These are phyloP conservation scores for Trichoderma afroharzianum DNA, from an alignment of 2,329 filamentous ascomycete species.

Conservation along the genomic window DNA sequence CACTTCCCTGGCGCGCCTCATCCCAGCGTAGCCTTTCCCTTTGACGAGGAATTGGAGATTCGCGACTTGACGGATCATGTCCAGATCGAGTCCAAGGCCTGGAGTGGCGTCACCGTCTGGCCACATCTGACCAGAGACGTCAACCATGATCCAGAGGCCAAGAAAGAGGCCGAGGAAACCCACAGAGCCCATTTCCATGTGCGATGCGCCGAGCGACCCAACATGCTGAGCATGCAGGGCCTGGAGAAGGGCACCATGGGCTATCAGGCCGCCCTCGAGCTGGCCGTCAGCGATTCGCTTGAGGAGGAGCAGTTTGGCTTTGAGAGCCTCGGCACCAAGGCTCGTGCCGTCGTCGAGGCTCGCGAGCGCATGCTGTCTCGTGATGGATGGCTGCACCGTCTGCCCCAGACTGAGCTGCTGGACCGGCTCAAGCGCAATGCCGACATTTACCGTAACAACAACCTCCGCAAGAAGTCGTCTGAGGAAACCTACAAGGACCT, in stretches of 20 bases:
- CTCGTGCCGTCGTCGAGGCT: constrained; percentile 53
- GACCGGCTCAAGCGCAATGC: constrained; percentile 57
- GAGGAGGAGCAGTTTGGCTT: constrained; percentile 61
- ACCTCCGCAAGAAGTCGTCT: constrained; percentile 48
- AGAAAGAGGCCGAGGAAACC: constrained; percentile 41
- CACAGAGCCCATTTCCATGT: constrained; percentile 56
- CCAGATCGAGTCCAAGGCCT: constrained; percentile 60
- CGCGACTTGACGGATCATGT: constrained; percentile 62
- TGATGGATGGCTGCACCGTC: constrained; percentile 50
- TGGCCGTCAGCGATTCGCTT: constrained; percentile 61
- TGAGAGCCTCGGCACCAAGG: constrained; percentile 52
- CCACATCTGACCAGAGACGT: constrained; percentile 56
- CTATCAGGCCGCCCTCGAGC: constrained; percentile 64
- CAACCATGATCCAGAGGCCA: constrained; percentile 43
- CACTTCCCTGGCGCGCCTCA: constrained; percentile 58
- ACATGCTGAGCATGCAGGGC: constrained; percentile 70
- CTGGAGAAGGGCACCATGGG: constrained; percentile 68
- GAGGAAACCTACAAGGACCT: constrained; percentile 60
- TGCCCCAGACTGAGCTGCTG: constrained; percentile 56
- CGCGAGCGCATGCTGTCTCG: constrained; percentile 54
- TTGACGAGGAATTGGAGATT: constrained; percentile 59
- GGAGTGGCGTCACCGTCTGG: constrained; percentile 60
- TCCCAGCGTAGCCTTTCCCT: constrained; percentile 64
- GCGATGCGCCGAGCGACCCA: constrained; percentile 59
- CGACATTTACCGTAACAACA: constrained; percentile 51